Conservation (phyloP, 768 basidiomycete species). For the Kondoa malvinella region DNA sequence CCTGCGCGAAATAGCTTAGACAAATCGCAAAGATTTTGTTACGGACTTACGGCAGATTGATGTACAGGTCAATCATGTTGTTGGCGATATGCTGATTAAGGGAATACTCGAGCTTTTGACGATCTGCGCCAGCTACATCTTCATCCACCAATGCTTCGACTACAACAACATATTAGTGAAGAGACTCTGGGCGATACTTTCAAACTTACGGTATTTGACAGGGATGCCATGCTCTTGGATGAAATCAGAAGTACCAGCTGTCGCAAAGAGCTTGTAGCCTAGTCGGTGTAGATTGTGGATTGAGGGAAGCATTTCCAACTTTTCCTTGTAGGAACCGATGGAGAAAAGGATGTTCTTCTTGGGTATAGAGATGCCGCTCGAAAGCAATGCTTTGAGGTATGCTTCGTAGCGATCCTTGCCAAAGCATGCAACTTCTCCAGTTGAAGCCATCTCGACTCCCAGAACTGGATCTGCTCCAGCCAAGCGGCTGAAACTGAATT, state of each 20-base stretch:
- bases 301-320: conserved; percentile 83
- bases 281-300: conserved; percentile 85
- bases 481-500: conserved; percentile 92
- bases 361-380: conserved; percentile 82
- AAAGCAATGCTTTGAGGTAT: conserved; percentile 89
- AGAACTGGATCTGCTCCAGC: conserved; percentile 94
- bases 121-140: conserved; percentile 41
- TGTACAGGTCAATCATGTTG: conserved; percentile 87
- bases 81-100: conserved; percentile 78
- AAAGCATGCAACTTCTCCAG: conserved; percentile 97
- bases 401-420: conserved; percentile 96
- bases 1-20: background rate
- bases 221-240: conserved; percentile 89
- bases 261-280: conserved; percentile 92
- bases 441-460: conserved; percentile 99
- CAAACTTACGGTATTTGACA: conserved; percentile 39
- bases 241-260: conserved; percentile 93
- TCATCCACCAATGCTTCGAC: conserved; percentile 52
- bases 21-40: background rate
- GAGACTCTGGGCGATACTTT: no score
- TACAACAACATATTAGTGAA: no score
- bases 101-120: conserved; percentile 93
- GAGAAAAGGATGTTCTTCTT: conserved; percentile 97
- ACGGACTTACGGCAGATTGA: conserved; percentile 57
- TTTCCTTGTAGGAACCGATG: conserved; percentile 91